These are phyloP conservation scores for Mortierella sp. DNA, from an alignment of 371 early-diverging fungal species.

Conservation along the genomic window DNA sequence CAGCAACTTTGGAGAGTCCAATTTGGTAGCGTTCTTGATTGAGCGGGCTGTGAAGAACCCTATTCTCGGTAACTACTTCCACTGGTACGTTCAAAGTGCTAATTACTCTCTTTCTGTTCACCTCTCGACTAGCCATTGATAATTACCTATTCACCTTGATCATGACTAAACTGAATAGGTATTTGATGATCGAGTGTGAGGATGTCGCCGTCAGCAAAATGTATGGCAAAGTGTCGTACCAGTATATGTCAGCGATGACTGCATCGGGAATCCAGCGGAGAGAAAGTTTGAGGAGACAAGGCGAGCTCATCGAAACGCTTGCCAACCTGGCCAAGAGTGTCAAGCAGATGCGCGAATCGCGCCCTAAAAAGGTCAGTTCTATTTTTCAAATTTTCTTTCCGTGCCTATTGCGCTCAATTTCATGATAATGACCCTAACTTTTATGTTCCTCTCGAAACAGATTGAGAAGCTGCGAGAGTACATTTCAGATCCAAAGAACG, in stretches of 20 bases:
- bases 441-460: conserved; percentile 53
- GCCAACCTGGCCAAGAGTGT: conserved; percentile 80
- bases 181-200: conserved; percentile 93
- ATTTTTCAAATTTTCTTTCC: too few species aligned
- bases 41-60: conserved; percentile 85
- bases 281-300: conserved; percentile 84
- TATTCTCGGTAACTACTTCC: conserved; percentile 89
- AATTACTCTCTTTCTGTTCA: background rate
- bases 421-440: background rate
- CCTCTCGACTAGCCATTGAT: background rate
- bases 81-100: conserved; percentile 76
- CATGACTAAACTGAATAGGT: conserved; percentile 62
- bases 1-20: conserved; percentile 70
- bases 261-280: conserved; percentile 78
- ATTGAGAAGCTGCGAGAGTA: conserved; percentile 82
- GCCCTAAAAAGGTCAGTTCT: conserved; percentile 80
- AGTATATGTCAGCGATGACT: conserved; percentile 80
- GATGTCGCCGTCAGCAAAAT: conserved; percentile 76
- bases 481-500: conserved; percentile 87
- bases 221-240: conserved; percentile 89
- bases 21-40: conserved; percentile 89
- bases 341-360: conserved; percentile 80
- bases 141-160: background rate
- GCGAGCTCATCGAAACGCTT: conserved; percentile 83
- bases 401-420: background rate